Percentiles rank a stretch among this genome's conserved stretches.
Evolutionary conservation across 768 basidiomycete genomes (phyloP).

Genomic region (Serendipita vermifera): DNA sequence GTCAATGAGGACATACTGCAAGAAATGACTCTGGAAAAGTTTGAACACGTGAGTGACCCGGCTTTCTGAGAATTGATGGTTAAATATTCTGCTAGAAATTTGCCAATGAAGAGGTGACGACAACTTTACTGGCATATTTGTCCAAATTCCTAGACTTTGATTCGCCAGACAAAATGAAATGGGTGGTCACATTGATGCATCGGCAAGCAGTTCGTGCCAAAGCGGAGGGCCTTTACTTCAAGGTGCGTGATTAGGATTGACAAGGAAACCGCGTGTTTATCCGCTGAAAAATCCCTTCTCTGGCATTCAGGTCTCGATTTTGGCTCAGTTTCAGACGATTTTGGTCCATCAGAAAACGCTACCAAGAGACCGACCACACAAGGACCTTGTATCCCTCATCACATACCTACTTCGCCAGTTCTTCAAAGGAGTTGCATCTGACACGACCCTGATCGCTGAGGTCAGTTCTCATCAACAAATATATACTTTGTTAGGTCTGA

Average conservation of each 20-base stretch:
- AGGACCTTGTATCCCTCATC: constrained; percentile 74
- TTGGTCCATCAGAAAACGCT: constrained; percentile 67
- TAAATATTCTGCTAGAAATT: constrained; percentile 50
- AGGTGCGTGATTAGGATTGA: constrained; percentile 37
- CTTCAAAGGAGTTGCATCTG: constrained; percentile 80
- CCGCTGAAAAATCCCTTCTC: neutral
- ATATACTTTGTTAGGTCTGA: too few species aligned
- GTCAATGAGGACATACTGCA: constrained; percentile 48
- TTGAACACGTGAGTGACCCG: constrained; percentile 57
- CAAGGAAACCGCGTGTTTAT: neutral
- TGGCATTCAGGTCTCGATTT: constrained; percentile 59
- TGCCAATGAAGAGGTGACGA: constrained; percentile 71
- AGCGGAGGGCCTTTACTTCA: constrained; percentile 91
- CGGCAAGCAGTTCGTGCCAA: constrained; percentile 83
- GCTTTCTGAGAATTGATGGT: constrained; percentile 10
- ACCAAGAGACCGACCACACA: constrained; percentile 63
- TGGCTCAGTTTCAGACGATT: constrained; percentile 79
- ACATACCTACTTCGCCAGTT: constrained; percentile 82
- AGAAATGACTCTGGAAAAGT: constrained; percentile 87
- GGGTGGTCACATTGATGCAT: constrained; percentile 79
- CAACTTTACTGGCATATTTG: constrained; percentile 73
- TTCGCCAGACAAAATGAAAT: constrained; percentile 71
- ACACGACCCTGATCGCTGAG: constrained; percentile 81
- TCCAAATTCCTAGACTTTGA: constrained; percentile 72
- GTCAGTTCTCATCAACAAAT: constrained; percentile 28